Percentiles rank a stretch among this genome's conserved stretches.
phyloP scores from a whole-genome alignment of 495 filamentous ascomycete species.

The Cercophora samala region DNA sequence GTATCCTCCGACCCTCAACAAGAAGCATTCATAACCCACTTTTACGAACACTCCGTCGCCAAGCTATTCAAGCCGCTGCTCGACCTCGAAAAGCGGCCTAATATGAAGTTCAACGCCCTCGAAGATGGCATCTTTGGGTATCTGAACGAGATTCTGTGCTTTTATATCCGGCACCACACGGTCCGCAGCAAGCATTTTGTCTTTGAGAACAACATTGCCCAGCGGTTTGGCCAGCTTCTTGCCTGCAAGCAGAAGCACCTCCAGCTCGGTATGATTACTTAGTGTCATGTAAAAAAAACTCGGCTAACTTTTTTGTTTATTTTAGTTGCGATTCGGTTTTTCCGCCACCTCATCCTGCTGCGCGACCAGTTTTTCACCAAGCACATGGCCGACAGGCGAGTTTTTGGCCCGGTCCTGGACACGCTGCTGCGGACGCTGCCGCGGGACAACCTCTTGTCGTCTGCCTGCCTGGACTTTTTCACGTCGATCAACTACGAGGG shows the following conservation, averaged over 20 bases:
- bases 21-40: constrained; percentile 76
- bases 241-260: constrained; percentile 86
- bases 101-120: constrained; percentile 58
- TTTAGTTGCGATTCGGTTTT: constrained; percentile 89
- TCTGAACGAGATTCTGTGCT: constrained; percentile 90
- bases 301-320: constrained; percentile 10
- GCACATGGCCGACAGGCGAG: constrained; percentile 76
- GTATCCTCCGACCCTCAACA: constrained; percentile 65
- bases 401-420: constrained; percentile 84
- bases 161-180: constrained; percentile 86
- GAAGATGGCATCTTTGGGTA: constrained; percentile 87
- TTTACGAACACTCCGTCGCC: constrained; percentile 86
- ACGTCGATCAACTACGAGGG: constrained; percentile 85
- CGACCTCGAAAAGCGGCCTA: constrained; percentile 65
- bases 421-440: constrained; percentile 89
- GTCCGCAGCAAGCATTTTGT: constrained; percentile 87
- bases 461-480: constrained; percentile 94
- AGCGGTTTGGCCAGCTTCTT: constrained; percentile 79
- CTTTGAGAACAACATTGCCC: constrained; percentile 70
- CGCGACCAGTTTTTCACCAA: constrained; percentile 91
- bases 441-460: constrained; percentile 92
- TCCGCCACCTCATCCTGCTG: constrained; percentile 79
- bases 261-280: constrained; percentile 68
- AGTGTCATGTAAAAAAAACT: not conserved
- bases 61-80: constrained; percentile 85